Evolutionary conservation across 148 eudicot genomes (phyloP), one percentile per base, ranked within the genome.

Genomic region (Fallopia convolvulus): DNA sequence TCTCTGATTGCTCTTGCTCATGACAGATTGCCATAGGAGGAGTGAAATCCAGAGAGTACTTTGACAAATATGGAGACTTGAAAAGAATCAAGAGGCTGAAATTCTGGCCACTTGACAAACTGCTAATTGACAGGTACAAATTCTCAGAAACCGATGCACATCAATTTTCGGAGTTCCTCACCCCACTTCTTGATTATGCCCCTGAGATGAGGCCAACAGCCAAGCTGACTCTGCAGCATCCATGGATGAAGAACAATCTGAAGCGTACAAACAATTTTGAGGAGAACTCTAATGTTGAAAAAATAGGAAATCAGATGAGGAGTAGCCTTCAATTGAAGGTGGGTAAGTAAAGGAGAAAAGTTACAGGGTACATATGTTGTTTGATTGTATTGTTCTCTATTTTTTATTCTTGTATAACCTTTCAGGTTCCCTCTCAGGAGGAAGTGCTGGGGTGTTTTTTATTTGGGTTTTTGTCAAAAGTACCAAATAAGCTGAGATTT

Each of bases 201-300:
- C 99, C 99, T 2, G 99, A 95, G 74, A 95, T 89, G 82, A 86
- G 99, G 83, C 97, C 93, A 21, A 89, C 89, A 3, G 99, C 99
- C 13, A 90, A 89, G 66, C 90, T 89, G 72, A 89, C 91, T 84
- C 90, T 95, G 77, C 81, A 48, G 74, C 99, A 95, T 78, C 94
- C 96, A 33, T 95, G 99, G 99, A 21, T 73, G 75, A 44, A 73
- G 75, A 15, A 8, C 10, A 68, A 68, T 68, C 32, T 4, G 36
- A 44, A 42, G 53, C 32, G 20, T 46, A 42, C 53, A 9, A 73
- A 26, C 36, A 48, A 13, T 12, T 55, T 10, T 8, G 75, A 73
- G 50, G 75, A 73, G 32, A 44, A 46, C 75, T 42, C 53, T 0
- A 23, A 20, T 73, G 75, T 73, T 20, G 52, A 42, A 8, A 73